phyloP scores from a whole-genome alignment of 2,329 filamentous ascomycete genomes.

The Colletotrichum sp. region DNA sequence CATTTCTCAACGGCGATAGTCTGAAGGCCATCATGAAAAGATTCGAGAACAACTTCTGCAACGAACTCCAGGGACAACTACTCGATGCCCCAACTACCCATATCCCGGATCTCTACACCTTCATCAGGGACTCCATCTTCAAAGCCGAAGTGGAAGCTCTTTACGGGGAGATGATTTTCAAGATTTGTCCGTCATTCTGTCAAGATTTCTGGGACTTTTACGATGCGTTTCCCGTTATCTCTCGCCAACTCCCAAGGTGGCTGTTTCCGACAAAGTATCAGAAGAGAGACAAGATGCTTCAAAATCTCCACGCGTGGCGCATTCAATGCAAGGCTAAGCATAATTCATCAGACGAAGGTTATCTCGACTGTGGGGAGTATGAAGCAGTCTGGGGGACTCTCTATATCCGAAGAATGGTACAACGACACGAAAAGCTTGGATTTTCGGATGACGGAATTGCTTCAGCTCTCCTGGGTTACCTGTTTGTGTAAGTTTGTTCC shows the following conservation, averaged over 20 bases:
- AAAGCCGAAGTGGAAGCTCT: constrained; percentile 4
- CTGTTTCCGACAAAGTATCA: background rate
- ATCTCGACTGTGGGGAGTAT: background rate
- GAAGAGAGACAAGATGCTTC: background rate
- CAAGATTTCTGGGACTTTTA: constrained; percentile 15
- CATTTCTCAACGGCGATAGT: background rate
- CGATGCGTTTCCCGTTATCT: constrained; percentile 3
- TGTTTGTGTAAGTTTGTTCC: constrained; percentile 14
- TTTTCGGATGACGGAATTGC: constrained; percentile 4
- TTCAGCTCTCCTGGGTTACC: background rate
- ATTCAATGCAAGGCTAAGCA: background rate
- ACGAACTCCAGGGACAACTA: background rate
- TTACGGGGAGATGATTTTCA: background rate
- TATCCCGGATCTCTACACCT: background rate
- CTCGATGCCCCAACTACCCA: background rate
- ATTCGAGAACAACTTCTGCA: background rate
- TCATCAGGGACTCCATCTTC: background rate
- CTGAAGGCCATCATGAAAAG: background rate
- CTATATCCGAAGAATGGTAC: constrained; percentile 11
- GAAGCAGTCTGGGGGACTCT: constrained; percentile 6
- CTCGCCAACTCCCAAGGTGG: constrained; percentile 1
- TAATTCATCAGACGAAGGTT: background rate
- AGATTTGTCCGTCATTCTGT: background rate
- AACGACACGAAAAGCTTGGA: constrained; percentile 1
- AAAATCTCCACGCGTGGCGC: background rate